Conservation (phyloP, 2,329 filamentous ascomycete genomes). For the Alternaria viburni region DNA sequence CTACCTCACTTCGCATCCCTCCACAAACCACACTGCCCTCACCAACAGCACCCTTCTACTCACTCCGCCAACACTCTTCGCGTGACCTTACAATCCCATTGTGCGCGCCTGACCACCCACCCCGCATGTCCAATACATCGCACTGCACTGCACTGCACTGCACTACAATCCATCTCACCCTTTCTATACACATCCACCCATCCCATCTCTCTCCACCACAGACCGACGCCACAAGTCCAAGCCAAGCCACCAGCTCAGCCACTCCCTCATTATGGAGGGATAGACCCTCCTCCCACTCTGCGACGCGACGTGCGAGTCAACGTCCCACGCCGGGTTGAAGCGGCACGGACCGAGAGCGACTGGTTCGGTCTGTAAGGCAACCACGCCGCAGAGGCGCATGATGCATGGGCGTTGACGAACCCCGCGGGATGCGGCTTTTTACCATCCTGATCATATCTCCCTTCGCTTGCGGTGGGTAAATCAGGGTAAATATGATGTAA, state of each 20-base stretch:
- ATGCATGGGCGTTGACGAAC: neutral
- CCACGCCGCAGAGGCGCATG: slow-evolving; percentile 13
- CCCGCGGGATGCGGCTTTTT: neutral
- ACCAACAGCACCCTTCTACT: neutral
- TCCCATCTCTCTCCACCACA: neutral
- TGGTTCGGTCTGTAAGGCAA: neutral
- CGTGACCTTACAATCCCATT: neutral
- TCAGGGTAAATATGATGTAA: neutral
- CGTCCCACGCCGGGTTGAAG: neutral
- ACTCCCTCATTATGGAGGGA: neutral
- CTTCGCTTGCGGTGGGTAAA: slow-evolving; percentile 3
- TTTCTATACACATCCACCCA: neutral
- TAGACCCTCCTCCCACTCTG: neutral
- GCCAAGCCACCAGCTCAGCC: neutral
- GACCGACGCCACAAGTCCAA: neutral
- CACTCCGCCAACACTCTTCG: neutral
- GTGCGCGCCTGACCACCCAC: neutral
- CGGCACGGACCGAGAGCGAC: slow-evolving; percentile 1
- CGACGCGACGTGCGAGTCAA: neutral
- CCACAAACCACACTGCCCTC: neutral
- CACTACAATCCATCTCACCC: neutral
- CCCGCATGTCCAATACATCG: neutral
- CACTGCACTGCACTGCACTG: neutral
- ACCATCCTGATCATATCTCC: neutral
- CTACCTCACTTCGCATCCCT: neutral